phyloP scores from a whole-genome alignment of 1,284 basidiomycete species.

The Tausonia pullulans region DNA sequence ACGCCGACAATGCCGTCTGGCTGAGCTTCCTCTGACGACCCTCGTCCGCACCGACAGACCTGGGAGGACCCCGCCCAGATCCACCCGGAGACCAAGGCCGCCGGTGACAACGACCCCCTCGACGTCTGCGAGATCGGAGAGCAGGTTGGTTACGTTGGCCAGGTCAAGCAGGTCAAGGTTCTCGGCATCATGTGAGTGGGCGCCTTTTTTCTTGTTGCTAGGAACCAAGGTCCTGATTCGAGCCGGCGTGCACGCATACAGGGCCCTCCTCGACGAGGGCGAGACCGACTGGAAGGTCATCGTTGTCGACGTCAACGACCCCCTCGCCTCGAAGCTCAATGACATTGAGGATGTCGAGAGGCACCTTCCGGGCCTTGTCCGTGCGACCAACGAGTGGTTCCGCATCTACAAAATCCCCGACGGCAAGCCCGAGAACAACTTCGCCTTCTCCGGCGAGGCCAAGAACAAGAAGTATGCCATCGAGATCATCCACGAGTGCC shows the following conservation, averaged over 20 bases:
- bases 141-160: constrained; percentile 92
- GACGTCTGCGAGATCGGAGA: constrained; percentile 99
- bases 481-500: constrained; percentile 97
- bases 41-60: constrained; percentile 47
- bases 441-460: constrained; percentile 98
- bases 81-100: constrained; percentile 97
- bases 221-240: background rate
- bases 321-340: constrained; percentile 90
- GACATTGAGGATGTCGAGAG: constrained; percentile 99
- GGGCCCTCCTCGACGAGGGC: constrained; percentile 86
- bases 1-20: background rate
- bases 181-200: constrained; percentile 78
- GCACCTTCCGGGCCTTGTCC: constrained; percentile 90
- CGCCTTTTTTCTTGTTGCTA: background rate
- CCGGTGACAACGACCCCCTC: constrained; percentile 98
- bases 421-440: constrained; percentile 97
- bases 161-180: constrained; percentile 99
- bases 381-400: constrained; percentile 88
- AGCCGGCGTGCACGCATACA: background rate
- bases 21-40: background rate
- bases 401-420: constrained; percentile 96
- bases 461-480: constrained; percentile 99
- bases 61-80: constrained; percentile 89
- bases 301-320: constrained; percentile 94
- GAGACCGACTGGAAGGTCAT: constrained; percentile 99